phyloP scores from a whole-genome alignment of 257 asterid genomes.

The Verbascum thapsus region DNA sequence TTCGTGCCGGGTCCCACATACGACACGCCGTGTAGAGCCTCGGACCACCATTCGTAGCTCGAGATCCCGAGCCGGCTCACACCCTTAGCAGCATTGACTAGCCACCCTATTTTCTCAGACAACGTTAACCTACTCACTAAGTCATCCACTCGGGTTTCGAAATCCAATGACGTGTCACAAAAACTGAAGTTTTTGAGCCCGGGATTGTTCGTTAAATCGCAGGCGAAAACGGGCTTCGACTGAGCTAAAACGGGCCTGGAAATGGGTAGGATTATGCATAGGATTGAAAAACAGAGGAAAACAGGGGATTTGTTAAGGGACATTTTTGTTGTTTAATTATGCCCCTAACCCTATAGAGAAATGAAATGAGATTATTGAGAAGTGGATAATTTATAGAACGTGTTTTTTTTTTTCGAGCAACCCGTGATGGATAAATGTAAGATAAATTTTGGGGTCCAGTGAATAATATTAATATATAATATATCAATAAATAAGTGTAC shows the following conservation, averaged over 20 bases:
- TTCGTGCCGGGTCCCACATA: conserved; percentile 57
- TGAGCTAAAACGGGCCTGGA: conserved; percentile 34
- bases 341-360: conserved; percentile 35
- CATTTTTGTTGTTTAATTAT: conserved; percentile 41
- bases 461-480: too few relatives aligned
- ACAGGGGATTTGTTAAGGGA: conserved; percentile 49
- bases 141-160: conserved; percentile 49
- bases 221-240: conserved; percentile 57
- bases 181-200: conserved; percentile 47
- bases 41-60: conserved; percentile 85
- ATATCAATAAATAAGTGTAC: too few relatives aligned
- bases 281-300: conserved; percentile 37
- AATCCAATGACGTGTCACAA: conserved; percentile 59
- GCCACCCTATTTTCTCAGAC: conserved; percentile 71
- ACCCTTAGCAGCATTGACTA: conserved; percentile 47
- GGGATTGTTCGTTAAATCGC: conserved; percentile 55
- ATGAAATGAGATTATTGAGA: too few relatives aligned
- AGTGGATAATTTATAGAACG: neutral
- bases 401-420: conserved; percentile 59
- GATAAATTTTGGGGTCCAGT: conserved; percentile 34
- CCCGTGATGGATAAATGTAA: conserved; percentile 67
- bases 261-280: conserved; percentile 6
- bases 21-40: conserved; percentile 78
- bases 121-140: conserved; percentile 55
- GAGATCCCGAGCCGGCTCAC: conserved; percentile 71